Evolutionary conservation across 2,329 filamentous ascomycete species (phyloP), one percentile per base, ranked within the genome.

Genomic region (Exserohilum rostratum): DNA sequence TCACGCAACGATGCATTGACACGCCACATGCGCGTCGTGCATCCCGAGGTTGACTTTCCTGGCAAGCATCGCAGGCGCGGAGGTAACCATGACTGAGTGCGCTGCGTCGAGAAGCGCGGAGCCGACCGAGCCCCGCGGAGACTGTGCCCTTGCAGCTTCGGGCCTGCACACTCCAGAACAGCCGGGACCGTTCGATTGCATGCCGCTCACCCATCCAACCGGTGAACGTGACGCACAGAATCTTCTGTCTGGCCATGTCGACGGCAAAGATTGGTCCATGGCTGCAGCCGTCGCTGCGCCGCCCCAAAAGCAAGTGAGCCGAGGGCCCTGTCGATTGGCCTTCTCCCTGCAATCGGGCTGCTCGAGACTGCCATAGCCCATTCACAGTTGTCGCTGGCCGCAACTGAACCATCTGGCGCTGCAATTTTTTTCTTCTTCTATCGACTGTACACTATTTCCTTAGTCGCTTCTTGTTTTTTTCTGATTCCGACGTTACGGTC

Each of bases 1-100:
- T 96, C 92, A 66, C 87, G 95, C 53, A 95, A 93, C 61, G 95
- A 99, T 79, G 95, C 95, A 1, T 82, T 98, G 43, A 98, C 93
- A 12, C 83, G 95, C 57, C 95, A 99, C 73, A 96, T 96, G 83
- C 87, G 92, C 31, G 93, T 97, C 44, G 93, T 96, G 60, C 93
- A 97, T 75, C 93, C 93, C 0, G 91, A 96, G 58, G 84, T 93
- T 51, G 89, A 93, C 60, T 88, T 90, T 65, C 87, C 89, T n/a
- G 89, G 90, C 65, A 89, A 88, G 76, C 76, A 80, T 58, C 74
- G 77, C 37, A 66, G 74, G 40, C 74, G 78, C 43, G 75, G 77
- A 44, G 75, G 74, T 15, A 72, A 69, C 54, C 68, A 71, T 56
- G 72, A 73, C 52, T 73, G 64, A 71, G n/a, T 38, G 40, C 20